phyloP scores from a whole-genome alignment of 2,329 filamentous ascomycete genomes.

The Alternaria brassicae region DNA sequence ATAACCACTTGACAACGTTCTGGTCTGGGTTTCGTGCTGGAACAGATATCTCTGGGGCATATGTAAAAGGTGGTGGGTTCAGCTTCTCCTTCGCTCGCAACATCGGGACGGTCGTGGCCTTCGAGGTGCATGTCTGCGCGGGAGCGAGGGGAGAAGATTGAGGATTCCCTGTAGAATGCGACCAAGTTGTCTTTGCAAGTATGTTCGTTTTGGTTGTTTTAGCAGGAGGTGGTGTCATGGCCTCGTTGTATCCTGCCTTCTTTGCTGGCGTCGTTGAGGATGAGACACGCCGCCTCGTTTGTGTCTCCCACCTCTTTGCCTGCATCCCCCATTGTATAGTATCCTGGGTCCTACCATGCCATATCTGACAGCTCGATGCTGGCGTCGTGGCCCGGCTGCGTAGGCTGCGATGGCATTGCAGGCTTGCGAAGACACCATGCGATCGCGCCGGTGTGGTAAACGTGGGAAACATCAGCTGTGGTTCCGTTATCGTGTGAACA shows the following conservation, averaged over 20 bases:
- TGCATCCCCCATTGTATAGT: neutral
- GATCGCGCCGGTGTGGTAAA: conserved; percentile 3
- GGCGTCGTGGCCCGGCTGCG: conserved; percentile 11
- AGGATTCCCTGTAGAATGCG: neutral
- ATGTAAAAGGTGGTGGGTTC: conserved; percentile 77
- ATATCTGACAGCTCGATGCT: conserved; percentile 16
- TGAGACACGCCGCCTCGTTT: conserved; percentile 9
- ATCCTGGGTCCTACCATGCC: conserved; percentile 9
- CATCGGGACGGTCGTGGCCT: conserved; percentile 10
- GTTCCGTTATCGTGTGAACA: conserved; percentile 26
- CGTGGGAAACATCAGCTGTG: conserved; percentile 25
- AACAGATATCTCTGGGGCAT: conserved; percentile 71
- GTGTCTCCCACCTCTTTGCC: neutral
- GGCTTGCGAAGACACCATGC: conserved; percentile 1
- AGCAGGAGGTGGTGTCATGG: conserved; percentile 9
- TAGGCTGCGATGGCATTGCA: conserved; percentile 18
- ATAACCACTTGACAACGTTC: conserved; percentile 61
- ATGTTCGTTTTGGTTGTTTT: conserved; percentile 13
- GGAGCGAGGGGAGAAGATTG: conserved; percentile 3
- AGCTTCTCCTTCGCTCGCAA: conserved; percentile 47
- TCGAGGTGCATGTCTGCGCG: neutral
- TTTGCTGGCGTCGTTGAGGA: conserved; percentile 11
- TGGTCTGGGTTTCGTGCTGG: conserved; percentile 62
- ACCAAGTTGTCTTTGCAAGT: conserved; percentile 2
- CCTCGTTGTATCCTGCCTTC: conserved; percentile 13